Percentiles rank a stretch among this genome's conserved stretches.
These are phyloP conservation scores for Calamus simplicifolius DNA, from an alignment of 176 grass and related monocot genomes.

Conservation along the genomic window DNA sequence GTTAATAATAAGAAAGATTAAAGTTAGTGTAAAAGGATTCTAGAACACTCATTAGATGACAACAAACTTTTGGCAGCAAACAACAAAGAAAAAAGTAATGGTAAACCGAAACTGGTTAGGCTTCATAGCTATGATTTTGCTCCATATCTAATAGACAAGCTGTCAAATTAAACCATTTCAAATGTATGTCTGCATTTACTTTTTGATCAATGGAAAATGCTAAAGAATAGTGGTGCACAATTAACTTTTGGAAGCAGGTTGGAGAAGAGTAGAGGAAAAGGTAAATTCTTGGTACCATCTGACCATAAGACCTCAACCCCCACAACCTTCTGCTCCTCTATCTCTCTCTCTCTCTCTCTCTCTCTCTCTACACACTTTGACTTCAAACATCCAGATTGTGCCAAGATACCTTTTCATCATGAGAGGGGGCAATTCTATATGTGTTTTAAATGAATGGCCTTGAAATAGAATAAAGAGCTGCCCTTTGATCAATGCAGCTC, in stretches of 20 bases:
- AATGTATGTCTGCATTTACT: no score
- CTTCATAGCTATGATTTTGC: no score
- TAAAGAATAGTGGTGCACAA: no score
- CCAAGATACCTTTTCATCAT: slow-evolving; percentile 27
- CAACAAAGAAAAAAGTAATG: no score
- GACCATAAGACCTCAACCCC: not conserved
- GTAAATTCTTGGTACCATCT: not conserved
- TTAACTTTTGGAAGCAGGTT: no score
- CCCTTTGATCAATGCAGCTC: slow-evolving; percentile 7
- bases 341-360: not conserved
- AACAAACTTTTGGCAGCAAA: no score
- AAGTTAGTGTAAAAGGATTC: not conserved
- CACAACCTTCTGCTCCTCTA: no score
- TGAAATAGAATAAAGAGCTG: slow-evolving; percentile 17
- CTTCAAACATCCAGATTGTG: slow-evolving; percentile 8
- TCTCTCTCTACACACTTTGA: slow-evolving; percentile 1
- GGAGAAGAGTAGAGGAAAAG: no score
- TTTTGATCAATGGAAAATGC: no score
- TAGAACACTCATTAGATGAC: not conserved
- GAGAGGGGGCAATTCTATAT: slow-evolving; percentile 1
- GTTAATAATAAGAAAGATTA: not conserved
- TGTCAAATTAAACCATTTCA: no score
- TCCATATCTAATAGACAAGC: no score
- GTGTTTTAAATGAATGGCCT: not conserved
- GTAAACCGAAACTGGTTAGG: no score